A percentile compares a stretch with the other conserved stretches of the same genome.
Evolutionary conservation across 148 eudicot genomes (phyloP).

Genomic region (Tetragonia tetragonoides): DNA sequence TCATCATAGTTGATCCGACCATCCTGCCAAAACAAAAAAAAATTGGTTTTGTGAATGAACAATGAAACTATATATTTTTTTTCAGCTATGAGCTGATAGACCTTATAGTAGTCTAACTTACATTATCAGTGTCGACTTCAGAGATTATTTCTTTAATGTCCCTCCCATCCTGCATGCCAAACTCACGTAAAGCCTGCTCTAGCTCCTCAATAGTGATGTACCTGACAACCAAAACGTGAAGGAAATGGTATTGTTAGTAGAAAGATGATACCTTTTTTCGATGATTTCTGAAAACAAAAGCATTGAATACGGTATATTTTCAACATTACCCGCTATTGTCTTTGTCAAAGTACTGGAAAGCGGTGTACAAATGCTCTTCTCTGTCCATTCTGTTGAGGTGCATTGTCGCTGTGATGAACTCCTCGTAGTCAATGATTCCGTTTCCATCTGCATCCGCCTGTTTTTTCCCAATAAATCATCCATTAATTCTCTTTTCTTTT

Average conservation of each 20-base stretch:
- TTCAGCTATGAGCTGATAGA: background rate
- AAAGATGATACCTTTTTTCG: background rate
- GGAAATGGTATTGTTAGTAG: background rate
- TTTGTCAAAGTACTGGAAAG: constrained; percentile 95
- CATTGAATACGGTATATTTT: background rate
- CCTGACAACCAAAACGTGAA: constrained; percentile 29
- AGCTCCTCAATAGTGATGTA: constrained; percentile 88
- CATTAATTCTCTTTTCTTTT: background rate
- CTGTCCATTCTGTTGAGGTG: constrained; percentile 96
- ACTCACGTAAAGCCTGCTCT: constrained; percentile 82
- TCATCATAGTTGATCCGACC: constrained; percentile 79
- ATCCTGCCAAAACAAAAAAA: too few species aligned
- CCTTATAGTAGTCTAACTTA: constrained; percentile 30
- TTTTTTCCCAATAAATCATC: background rate
- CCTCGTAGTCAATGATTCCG: constrained; percentile 93
- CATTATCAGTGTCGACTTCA: constrained; percentile 84
- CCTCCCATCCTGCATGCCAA: constrained; percentile 71
- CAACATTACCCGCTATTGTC: constrained; percentile 83
- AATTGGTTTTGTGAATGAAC: background rate
- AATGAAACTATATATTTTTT: too few species aligned
- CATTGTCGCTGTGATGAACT: constrained; percentile 98
- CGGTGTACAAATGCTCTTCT: constrained; percentile 96
- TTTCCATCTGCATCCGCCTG: constrained; percentile 99
- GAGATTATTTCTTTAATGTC: constrained; percentile 85
- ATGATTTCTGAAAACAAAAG: background rate